A percentile compares a stretch with the other conserved stretches of the same genome.
phyloP scores from a whole-genome alignment of 2,329 filamentous ascomycete species.

The Colletotrichum aenigma region DNA sequence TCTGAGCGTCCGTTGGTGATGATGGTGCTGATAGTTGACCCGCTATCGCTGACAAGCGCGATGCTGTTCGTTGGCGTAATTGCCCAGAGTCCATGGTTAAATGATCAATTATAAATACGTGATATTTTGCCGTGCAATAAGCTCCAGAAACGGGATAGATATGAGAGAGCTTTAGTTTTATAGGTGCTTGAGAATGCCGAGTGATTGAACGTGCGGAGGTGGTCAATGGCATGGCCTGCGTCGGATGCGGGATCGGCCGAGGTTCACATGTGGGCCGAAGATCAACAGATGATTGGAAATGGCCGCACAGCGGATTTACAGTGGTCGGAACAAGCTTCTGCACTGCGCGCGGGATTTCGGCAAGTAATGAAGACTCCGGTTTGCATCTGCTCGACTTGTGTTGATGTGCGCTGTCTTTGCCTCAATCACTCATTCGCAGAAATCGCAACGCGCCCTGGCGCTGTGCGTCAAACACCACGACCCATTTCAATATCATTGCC shows the following conservation, averaged over 20 bases:
- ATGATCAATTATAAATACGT: not conserved
- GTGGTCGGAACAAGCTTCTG: not conserved
- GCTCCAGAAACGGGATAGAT: fast-evolving
- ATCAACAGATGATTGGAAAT: not conserved
- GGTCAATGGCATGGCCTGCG: not conserved
- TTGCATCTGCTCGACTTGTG: too few species aligned
- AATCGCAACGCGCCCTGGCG: too few species aligned
- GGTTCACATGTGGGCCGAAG: not conserved
- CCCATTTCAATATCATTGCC: too few species aligned
- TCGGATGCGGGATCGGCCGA: not conserved
- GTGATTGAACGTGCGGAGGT: not conserved
- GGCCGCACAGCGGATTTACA: not conserved
- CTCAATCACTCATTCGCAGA: too few species aligned
- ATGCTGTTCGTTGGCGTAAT: not conserved
- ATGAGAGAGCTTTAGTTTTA: not conserved
- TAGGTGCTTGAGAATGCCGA: not conserved
- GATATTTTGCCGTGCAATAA: not conserved
- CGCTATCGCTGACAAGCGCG: not conserved
- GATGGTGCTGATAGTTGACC: not conserved
- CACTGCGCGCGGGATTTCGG: fast-evolving
- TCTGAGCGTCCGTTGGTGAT: not conserved
- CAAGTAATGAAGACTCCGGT: not conserved
- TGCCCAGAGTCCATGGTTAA: not conserved
- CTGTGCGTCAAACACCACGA: too few species aligned
- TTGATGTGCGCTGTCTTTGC: too few species aligned